phyloP scores from a whole-genome alignment of 768 basidiomycete species.

The Tubosaeta sp. region DNA sequence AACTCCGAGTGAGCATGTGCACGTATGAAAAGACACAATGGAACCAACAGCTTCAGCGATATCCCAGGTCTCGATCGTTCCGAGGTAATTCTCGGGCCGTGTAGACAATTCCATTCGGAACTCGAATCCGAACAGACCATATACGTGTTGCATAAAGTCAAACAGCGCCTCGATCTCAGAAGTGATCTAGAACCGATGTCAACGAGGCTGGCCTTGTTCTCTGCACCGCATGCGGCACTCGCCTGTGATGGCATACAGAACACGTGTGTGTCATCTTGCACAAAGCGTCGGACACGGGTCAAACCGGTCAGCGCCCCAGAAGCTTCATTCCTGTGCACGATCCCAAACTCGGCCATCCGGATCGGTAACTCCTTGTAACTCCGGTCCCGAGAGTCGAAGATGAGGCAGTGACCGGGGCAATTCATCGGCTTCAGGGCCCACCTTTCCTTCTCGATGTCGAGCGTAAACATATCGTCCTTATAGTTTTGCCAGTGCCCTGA shows the following conservation, averaged over 20 bases:
- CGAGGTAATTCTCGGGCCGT: conserved; percentile 91
- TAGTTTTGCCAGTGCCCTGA: conserved; percentile 99
- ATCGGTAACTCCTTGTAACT: conserved; percentile 95
- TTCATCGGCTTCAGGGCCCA: conserved; percentile 99
- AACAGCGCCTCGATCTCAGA: conserved; percentile 84
- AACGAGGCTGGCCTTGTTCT: background rate
- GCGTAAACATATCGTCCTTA: conserved; percentile 94
- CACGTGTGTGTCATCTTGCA: conserved; percentile 97
- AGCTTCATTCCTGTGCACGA: conserved; percentile 95
- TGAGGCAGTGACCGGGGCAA: conserved; percentile 94
- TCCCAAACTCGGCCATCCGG: conserved; percentile 98
- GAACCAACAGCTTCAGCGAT: conserved; percentile 69
- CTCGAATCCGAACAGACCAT: conserved; percentile 91
- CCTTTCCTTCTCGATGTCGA: conserved; percentile 93
- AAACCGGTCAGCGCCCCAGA: conserved; percentile 90
- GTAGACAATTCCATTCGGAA: conserved; percentile 95
- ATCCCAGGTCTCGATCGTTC: conserved; percentile 87
- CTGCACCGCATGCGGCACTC: conserved; percentile 7
- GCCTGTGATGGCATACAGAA: conserved; percentile 96
- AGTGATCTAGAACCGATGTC: conserved; percentile 54
- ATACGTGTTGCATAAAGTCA: conserved; percentile 92
- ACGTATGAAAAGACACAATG: background rate
- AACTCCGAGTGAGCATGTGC: conserved; percentile 4
- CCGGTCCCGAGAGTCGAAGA: conserved; percentile 92
- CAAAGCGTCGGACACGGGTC: conserved; percentile 90